phyloP scores from a whole-genome alignment of 352 stramenopile genomes.

The Pythium guiyangense region DNA sequence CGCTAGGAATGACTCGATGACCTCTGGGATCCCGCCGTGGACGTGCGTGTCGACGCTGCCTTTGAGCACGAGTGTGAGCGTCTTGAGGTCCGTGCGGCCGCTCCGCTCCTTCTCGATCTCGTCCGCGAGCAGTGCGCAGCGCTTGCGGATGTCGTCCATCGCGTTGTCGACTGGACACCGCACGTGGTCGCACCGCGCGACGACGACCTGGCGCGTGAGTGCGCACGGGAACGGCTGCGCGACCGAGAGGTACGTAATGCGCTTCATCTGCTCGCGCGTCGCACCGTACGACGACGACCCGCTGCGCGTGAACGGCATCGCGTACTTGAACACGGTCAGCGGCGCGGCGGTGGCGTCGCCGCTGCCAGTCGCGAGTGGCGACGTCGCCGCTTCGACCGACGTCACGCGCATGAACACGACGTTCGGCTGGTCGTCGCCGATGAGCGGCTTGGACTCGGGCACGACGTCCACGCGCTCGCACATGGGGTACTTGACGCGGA shows the following conservation, averaged over 20 bases:
- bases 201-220: constrained; percentile 42
- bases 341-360: not conserved
- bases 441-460: constrained; percentile 41
- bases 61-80: constrained; percentile 73
- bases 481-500: constrained; percentile 43
- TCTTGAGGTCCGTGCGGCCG: constrained; percentile 58
- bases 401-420: constrained; percentile 59
- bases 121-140: constrained; percentile 40
- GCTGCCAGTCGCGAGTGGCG: not conserved
- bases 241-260: constrained; percentile 46
- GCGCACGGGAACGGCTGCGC: constrained; percentile 40
- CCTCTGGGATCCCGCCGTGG: constrained; percentile 66
- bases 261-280: constrained; percentile 69
- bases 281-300: constrained; percentile 44
- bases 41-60: constrained; percentile 79
- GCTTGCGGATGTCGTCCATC: constrained; percentile 75
- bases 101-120: constrained; percentile 50
- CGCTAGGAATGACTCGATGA: constrained; percentile 62
- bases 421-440: constrained; percentile 38
- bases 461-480: constrained; percentile 61
- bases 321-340: constrained; percentile 33
- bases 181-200: constrained; percentile 31
- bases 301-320: constrained; percentile 45
- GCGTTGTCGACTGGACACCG: constrained; percentile 68
- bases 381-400: constrained; percentile 9